phyloP scores from a whole-genome alignment of 2,329 filamentous ascomycete genomes.

The Claviceps cyperi region DNA sequence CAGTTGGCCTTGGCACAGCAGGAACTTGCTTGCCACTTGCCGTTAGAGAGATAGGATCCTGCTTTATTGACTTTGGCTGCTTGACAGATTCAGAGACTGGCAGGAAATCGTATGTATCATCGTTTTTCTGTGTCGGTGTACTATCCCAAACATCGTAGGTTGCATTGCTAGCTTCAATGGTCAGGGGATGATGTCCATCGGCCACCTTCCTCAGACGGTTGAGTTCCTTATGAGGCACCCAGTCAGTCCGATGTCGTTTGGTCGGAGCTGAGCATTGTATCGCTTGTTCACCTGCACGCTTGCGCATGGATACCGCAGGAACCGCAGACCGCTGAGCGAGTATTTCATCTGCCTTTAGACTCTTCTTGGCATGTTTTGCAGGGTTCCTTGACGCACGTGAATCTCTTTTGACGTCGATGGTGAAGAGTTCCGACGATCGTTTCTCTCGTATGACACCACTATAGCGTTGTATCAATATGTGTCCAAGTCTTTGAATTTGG shows the following conservation, averaged over 20 bases:
- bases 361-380: conserved; percentile 55
- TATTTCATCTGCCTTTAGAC: conserved; percentile 82
- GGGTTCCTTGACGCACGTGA: conserved; percentile 47
- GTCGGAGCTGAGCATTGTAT: conserved; percentile 57
- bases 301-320: conserved; percentile 63
- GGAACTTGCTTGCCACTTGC: conserved; percentile 67
- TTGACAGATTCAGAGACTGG: conserved; percentile 51
- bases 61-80: conserved; percentile 60
- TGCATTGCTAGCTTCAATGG: conserved; percentile 42
- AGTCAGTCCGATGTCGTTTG: conserved; percentile 66
- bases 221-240: conserved; percentile 76
- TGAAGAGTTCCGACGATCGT: conserved; percentile 69
- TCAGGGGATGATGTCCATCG: conserved; percentile 49
- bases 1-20: conserved; percentile 63
- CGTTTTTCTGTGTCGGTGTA: conserved; percentile 25
- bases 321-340: conserved; percentile 71
- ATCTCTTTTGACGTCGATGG: conserved; percentile 63
- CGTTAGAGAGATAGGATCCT: conserved; percentile 67
- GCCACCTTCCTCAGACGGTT: conserved; percentile 65
- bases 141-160: conserved; percentile 68
- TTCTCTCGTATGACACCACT: conserved; percentile 82
- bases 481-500: neutral
- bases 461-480: neutral
- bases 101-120: conserved; percentile 39
- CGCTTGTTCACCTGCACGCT: conserved; percentile 56